Evolutionary conservation across 345 rosid species (phyloP).

Genomic region (Raphanus sativus): DNA sequence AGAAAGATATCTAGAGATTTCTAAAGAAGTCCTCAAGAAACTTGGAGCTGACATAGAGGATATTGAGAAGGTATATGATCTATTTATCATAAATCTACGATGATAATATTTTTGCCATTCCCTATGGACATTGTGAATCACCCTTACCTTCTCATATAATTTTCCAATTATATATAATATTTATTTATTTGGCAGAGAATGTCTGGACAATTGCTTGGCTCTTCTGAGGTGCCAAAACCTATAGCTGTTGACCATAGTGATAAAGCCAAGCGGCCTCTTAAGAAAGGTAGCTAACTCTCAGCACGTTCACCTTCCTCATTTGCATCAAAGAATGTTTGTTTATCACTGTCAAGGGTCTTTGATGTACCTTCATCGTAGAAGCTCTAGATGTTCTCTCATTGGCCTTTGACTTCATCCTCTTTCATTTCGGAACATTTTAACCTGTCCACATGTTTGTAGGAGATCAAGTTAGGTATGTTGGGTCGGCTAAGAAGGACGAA

Average conservation of each 20-base stretch:
- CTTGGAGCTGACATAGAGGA: conserved; percentile 75
- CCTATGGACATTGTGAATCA: conserved; percentile 2
- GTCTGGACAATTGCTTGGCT: conserved; percentile 55
- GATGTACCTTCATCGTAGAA: conserved; percentile 13
- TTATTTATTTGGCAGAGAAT: conserved; percentile 55
- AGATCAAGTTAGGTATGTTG: conserved; percentile 81
- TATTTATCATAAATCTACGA: conserved; percentile 2
- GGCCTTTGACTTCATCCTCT: conserved; percentile 5
- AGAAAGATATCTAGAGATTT: conserved; percentile 65
- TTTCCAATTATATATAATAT: not conserved
- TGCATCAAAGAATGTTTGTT: conserved; percentile 17
- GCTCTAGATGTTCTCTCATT: conserved; percentile 17
- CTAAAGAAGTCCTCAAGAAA: conserved; percentile 81
- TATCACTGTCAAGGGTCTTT: conserved; percentile 15
- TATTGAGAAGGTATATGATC: conserved; percentile 67
- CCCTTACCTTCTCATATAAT: not conserved
- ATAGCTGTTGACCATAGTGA: conserved; percentile 52
- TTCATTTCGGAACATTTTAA: not conserved
- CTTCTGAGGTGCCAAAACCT: conserved; percentile 51
- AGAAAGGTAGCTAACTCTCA: conserved; percentile 57
- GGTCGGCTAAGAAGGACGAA: conserved; percentile 51
- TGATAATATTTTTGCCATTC: not conserved
- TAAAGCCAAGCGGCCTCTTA: conserved; percentile 54
- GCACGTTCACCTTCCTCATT: conserved; percentile 12
- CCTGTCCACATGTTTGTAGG: conserved; percentile 47